phyloP scores from a whole-genome alignment of 257 asterid species.

The Salvia rosmarinus region DNA sequence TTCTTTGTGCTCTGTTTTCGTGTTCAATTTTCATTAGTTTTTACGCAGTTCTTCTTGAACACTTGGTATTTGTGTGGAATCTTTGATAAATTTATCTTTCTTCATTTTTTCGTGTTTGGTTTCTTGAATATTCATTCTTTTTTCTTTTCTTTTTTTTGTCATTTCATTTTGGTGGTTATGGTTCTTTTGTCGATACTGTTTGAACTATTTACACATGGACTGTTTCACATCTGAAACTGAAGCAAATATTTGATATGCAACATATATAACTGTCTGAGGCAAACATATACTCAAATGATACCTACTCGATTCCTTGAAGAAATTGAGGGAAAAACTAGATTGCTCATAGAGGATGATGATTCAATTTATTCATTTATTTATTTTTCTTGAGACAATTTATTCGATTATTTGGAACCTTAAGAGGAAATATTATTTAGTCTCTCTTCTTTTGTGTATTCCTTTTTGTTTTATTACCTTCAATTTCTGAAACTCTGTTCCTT shows the following conservation, averaged over 20 bases:
- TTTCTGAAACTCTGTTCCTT: conserved; percentile 16
- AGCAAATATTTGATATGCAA: conserved; percentile 5
- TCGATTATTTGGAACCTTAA: conserved; percentile 4
- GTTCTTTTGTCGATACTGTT: too few relatives aligned
- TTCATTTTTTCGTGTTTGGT: too few relatives aligned
- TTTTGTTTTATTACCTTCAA: conserved; percentile 9
- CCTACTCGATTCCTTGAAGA: background rate
- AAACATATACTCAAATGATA: background rate
- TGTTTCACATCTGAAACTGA: conserved; percentile 14
- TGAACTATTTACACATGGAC: background rate
- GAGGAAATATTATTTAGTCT: conserved; percentile 8
- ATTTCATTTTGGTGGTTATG: too few relatives aligned
- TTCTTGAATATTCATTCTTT: too few relatives aligned
- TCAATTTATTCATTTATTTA: conserved; percentile 10
- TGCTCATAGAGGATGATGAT: conserved; percentile 16
- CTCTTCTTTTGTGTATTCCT: background rate
- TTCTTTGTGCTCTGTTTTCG: too few relatives aligned
- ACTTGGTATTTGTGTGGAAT: too few relatives aligned
- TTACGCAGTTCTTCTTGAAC: too few relatives aligned
- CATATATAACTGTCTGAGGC: background rate
- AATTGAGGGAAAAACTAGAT: conserved; percentile 5
- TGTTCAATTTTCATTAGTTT: too few relatives aligned
- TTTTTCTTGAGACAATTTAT: background rate
- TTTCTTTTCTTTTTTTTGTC: too few relatives aligned
- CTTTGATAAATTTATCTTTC: too few relatives aligned